phyloP scores from a whole-genome alignment of 805 yeast genomes.

The Yamadazyma philogaea region DNA sequence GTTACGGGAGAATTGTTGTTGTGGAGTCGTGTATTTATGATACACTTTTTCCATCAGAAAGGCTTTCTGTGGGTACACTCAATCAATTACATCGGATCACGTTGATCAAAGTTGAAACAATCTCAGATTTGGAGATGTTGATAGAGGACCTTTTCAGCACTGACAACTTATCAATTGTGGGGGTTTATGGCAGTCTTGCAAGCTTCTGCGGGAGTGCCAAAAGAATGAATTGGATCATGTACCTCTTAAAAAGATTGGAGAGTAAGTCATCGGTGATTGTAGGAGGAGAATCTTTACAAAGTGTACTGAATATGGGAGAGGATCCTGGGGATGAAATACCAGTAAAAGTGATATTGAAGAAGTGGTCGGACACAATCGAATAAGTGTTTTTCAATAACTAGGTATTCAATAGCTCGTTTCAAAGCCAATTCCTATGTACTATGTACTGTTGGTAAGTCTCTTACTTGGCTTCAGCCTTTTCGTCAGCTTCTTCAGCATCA shows the following conservation, averaged over 20 bases:
- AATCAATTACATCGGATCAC: constrained; percentile 1
- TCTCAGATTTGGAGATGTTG: neutral
- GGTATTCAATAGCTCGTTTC: neutral
- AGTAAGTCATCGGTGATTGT: neutral
- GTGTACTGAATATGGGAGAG: neutral
- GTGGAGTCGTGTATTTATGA: constrained; percentile 4
- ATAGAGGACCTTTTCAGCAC: neutral
- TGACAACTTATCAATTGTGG: neutral
- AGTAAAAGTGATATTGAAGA: constrained; percentile 1
- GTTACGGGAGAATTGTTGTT: constrained; percentile 4
- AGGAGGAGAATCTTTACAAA: constrained; percentile 1
- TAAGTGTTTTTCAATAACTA: neutral
- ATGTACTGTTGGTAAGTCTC: neutral
- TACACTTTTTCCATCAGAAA: neutral
- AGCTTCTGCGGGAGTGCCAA: neutral
- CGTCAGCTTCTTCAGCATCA: constrained; percentile 14
- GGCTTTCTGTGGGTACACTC: neutral
- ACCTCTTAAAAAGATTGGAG: constrained; percentile 1
- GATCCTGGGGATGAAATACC: neutral
- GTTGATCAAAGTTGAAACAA: neutral
- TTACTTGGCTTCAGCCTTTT: constrained; percentile 5
- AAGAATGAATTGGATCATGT: constrained; percentile 6
- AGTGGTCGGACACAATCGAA: constrained; percentile 4
- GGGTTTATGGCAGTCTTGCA: constrained; percentile 3
- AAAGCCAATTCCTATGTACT: neutral